Conservation (phyloP, 2,329 filamentous ascomycete species). For the Pseudocercospora crystallina region DNA sequence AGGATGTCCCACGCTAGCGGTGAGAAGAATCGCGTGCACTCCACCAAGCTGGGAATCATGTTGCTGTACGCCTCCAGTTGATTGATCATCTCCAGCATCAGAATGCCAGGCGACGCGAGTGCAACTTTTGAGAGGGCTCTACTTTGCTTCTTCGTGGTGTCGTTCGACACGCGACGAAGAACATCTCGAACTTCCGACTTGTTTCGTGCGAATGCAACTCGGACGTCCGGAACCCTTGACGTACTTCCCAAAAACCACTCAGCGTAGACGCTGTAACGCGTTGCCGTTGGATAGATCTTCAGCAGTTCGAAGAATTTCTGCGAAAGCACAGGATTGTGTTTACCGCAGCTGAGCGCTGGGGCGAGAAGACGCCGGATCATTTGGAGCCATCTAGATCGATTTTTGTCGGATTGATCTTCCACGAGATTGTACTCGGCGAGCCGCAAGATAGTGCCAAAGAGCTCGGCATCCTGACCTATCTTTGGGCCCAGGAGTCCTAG, state of each 20-base stretch:
- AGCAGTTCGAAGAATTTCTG: slow-evolving; percentile 86
- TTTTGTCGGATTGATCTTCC: slow-evolving; percentile 68
- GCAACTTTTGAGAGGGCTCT: slow-evolving; percentile 89
- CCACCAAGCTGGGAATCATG: slow-evolving; percentile 89
- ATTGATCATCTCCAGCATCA: slow-evolving; percentile 83
- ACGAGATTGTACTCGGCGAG: slow-evolving; percentile 77
- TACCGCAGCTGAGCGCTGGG: slow-evolving; percentile 82
- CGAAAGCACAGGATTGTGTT: slow-evolving; percentile 77
- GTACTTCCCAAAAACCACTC: slow-evolving; percentile 82
- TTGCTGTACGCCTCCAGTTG: slow-evolving; percentile 95
- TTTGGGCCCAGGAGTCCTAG: slow-evolving; percentile 84
- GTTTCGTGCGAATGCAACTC: slow-evolving; percentile 73
- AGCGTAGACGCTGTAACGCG: slow-evolving; percentile 83
- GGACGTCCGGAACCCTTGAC: slow-evolving; percentile 75
- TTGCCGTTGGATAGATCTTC: slow-evolving; percentile 71
- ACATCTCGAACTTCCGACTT: slow-evolving; percentile 77
- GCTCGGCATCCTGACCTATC: slow-evolving; percentile 76
- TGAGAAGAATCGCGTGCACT: slow-evolving; percentile 92
- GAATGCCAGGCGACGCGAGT: slow-evolving; percentile 83
- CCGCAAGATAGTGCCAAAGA: slow-evolving; percentile 78
- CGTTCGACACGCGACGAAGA: slow-evolving; percentile 85
- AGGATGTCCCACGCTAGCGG: slow-evolving; percentile 89
- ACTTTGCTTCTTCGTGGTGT: slow-evolving; percentile 82
- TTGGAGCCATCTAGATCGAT: slow-evolving; percentile 77
- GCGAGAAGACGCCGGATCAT: slow-evolving; percentile 81